A percentile compares a stretch with the other conserved stretches of the same genome.
Conservation (phyloP, 2,329 filamentous ascomycete species). For the Pleomassaria siparia region DNA sequence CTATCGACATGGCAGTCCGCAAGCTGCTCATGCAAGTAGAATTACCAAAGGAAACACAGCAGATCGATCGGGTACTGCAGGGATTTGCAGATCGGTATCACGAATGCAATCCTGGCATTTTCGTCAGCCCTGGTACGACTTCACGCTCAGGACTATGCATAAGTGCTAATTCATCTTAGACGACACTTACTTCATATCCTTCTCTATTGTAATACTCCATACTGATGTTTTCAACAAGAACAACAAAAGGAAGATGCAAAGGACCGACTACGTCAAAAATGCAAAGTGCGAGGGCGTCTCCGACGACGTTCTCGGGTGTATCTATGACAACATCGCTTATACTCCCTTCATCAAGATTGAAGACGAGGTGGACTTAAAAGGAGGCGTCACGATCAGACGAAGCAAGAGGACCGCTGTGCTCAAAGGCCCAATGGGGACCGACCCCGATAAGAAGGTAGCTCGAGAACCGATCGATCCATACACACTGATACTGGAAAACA, state of each 20-base stretch:
- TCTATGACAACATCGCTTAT: constrained; percentile 98
- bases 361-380: constrained; percentile 80
- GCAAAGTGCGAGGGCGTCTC: constrained; percentile 89
- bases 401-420: constrained; percentile 64
- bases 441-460: constrained; percentile 63
- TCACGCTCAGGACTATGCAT: neutral
- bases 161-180: constrained; percentile 51
- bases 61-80: constrained; percentile 92
- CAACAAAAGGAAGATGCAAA: constrained; percentile 99
- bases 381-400: constrained; percentile 70
- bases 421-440: constrained; percentile 63
- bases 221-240: constrained; percentile 99
- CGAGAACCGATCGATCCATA: constrained; percentile 95
- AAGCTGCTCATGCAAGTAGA: constrained; percentile 97
- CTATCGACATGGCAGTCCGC: constrained; percentile 95
- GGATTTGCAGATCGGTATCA: constrained; percentile 96
- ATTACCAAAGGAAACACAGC: constrained; percentile 93
- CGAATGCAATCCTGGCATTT: constrained; percentile 97
- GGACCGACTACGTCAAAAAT: constrained; percentile 92
- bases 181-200: constrained; percentile 97
- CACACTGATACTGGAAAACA: constrained; percentile 87
- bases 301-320: constrained; percentile 89
- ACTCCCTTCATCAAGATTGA: constrained; percentile 98
- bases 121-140: constrained; percentile 66
- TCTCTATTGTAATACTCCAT: constrained; percentile 92